phyloP scores from a whole-genome alignment of 176 grass and related monocot species.

The Triticum turgidum region DNA sequence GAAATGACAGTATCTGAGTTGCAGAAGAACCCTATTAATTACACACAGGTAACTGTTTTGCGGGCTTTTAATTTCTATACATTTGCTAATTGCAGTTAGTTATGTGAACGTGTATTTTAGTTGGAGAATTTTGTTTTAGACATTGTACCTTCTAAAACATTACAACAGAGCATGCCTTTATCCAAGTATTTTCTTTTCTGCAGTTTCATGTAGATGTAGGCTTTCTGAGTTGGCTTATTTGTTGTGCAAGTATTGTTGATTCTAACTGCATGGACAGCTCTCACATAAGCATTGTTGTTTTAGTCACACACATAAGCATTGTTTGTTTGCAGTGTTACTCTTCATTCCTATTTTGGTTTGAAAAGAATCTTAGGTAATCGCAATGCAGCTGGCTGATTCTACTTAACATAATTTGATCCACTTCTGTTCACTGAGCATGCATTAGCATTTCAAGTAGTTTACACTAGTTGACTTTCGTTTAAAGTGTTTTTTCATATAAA shows the following conservation, averaged over 20 bases:
- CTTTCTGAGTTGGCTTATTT: background rate
- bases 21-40: constrained; percentile 92
- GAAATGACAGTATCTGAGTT: constrained; percentile 63
- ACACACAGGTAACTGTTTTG: constrained; percentile 67
- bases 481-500: background rate
- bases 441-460: background rate
- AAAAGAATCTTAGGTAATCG: background rate
- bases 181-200: background rate
- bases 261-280: background rate
- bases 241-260: background rate
- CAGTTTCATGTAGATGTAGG: background rate
- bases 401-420: background rate
- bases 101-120: background rate
- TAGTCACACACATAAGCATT: background rate
- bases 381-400: background rate
- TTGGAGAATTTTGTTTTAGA: background rate
- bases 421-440: background rate
- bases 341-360: background rate
- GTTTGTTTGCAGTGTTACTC: background rate
- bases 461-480: background rate
- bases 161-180: background rate
- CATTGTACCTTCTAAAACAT: background rate
- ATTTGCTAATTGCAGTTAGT: background rate
- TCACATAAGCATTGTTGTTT: background rate
- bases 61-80: background rate